Percentiles rank a stretch among this genome's conserved stretches.
These are phyloP conservation scores for Pichia phayaonensis DNA, from an alignment of 805 yeast genomes.

Conservation along the genomic window DNA sequence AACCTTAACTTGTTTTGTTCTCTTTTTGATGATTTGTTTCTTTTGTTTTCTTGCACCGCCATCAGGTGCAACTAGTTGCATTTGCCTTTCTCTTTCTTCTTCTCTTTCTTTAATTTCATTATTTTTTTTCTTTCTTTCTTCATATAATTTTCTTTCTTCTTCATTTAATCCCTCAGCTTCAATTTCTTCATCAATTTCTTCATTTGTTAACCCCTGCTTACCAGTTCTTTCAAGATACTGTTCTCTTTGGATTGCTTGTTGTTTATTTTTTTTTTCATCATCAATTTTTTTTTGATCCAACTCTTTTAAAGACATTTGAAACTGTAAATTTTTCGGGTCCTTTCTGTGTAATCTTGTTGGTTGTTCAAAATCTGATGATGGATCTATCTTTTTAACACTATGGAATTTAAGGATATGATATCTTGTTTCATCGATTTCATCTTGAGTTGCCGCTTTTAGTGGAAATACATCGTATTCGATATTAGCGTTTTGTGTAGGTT, in stretches of 20 bases:
- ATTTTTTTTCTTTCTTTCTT: slow-evolving; percentile 21
- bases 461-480: slow-evolving; percentile 37
- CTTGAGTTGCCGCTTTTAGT: slow-evolving; percentile 62
- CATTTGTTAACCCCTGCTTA: slow-evolving; percentile 14
- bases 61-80: slow-evolving; percentile 82
- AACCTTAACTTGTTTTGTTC: slow-evolving; percentile 75
- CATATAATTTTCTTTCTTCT: slow-evolving; percentile 35
- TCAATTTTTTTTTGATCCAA: slow-evolving; percentile 56
- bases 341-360: slow-evolving; percentile 89
- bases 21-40: slow-evolving; percentile 55
- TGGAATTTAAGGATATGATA: slow-evolving; percentile 81
- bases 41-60: slow-evolving; percentile 75
- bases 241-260: slow-evolving; percentile 31
- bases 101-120: slow-evolving; percentile 26
- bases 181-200: slow-evolving; percentile 24
- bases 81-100: slow-evolving; percentile 35
- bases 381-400: slow-evolving; percentile 63
- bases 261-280: slow-evolving; percentile 34
- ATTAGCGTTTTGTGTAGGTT: background rate
- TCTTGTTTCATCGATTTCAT: slow-evolving; percentile 65
- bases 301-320: slow-evolving; percentile 72
- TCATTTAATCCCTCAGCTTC: slow-evolving; percentile 26
- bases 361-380: slow-evolving; percentile 57
- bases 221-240: slow-evolving; percentile 20
- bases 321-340: slow-evolving; percentile 87